Evolutionary conservation across 352 stramenopile genomes (phyloP).

Genomic region (Phytophthora sp.): DNA sequence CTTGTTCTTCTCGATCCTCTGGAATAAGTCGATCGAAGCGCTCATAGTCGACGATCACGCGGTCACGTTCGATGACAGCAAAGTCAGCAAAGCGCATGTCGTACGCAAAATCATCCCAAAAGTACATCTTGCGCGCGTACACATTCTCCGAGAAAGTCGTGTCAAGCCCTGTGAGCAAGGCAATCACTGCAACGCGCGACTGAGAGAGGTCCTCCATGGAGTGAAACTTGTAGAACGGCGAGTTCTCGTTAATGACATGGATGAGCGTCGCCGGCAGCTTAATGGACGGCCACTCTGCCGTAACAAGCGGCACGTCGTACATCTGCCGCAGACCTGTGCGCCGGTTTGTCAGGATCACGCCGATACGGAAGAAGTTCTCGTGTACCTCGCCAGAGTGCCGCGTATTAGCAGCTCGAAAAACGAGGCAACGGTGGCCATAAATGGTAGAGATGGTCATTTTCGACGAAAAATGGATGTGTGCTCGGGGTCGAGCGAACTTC

Average conservation of each 20-base stretch:
- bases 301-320: conserved; percentile 85
- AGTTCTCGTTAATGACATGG: conserved; percentile 82
- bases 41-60: conserved; percentile 71
- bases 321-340: conserved; percentile 80
- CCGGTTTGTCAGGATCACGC: conserved; percentile 84
- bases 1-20: conserved; percentile 34
- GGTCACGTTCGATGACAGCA: conserved; percentile 69
- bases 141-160: conserved; percentile 88
- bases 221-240: conserved; percentile 81
- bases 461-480: conserved; percentile 85
- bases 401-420: conserved; percentile 84
- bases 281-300: conserved; percentile 81
- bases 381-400: conserved; percentile 80
- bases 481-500: conserved; percentile 80
- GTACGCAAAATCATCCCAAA: conserved; percentile 88
- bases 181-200: conserved; percentile 79
- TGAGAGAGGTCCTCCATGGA: conserved; percentile 72
- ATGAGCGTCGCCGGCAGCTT: conserved; percentile 84
- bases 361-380: conserved; percentile 85
- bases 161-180: conserved; percentile 80
- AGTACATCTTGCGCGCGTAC: conserved; percentile 89
- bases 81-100: conserved; percentile 82
- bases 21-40: conserved; percentile 66
- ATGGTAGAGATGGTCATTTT: conserved; percentile 72
- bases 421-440: conserved; percentile 77